phyloP scores from a whole-genome alignment of 257 asterid species.

The Capsicum rhomboideum region DNA sequence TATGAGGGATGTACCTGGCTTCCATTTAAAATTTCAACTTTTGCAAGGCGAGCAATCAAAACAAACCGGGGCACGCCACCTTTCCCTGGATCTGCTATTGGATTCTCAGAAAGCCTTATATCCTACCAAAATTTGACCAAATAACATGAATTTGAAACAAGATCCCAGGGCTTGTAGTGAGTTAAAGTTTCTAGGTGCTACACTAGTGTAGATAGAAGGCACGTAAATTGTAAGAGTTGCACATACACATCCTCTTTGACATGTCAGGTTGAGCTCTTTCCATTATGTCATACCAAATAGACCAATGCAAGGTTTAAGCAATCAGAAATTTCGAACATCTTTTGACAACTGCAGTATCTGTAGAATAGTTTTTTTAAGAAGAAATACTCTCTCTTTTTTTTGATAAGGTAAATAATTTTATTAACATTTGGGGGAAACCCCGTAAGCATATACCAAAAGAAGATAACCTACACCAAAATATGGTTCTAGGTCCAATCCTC shows the following conservation, averaged over 20 bases:
- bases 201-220: not conserved
- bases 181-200: not conserved
- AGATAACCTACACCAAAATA: no score
- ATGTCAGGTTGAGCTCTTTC: not conserved
- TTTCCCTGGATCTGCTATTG: conserved; percentile 63
- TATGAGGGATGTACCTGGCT: conserved; percentile 60
- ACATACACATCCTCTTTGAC: not conserved
- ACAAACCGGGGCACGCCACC: conserved; percentile 84
- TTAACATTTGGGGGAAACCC: no score
- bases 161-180: not conserved
- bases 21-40: conserved; percentile 62
- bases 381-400: no score
- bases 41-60: conserved; percentile 73
- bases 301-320: not conserved
- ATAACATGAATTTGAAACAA: not conserved
- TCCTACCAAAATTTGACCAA: conserved; percentile 35
- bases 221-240: not conserved
- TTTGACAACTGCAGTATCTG: not conserved
- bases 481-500: no score
- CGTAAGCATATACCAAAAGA: no score
- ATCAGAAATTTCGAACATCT: not conserved
- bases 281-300: not conserved
- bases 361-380: not conserved
- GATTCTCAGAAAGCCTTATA: conserved; percentile 81
- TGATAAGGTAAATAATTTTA: no score